phyloP scores from a whole-genome alignment of 1,139 yeast genomes.

The Diutina pseudorugosa region DNA sequence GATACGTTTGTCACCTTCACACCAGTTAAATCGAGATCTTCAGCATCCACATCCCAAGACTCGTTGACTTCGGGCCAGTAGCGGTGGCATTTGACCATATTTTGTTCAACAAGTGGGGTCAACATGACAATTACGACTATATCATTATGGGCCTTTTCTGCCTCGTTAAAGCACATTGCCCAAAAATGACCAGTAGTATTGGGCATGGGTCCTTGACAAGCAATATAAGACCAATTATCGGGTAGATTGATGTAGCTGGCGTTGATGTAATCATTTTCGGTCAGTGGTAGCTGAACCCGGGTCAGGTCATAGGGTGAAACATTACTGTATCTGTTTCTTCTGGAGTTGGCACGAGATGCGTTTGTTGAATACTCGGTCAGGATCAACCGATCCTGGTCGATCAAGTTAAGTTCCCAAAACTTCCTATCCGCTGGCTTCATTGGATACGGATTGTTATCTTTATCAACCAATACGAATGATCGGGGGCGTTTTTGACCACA shows the following conservation, averaged over 20 bases:
- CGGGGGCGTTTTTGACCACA: background rate
- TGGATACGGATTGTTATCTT: background rate
- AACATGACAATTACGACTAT: slow-evolving; percentile 68
- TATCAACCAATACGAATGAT: background rate
- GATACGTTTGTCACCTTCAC: slow-evolving; percentile 1
- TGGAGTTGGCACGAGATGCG: slow-evolving; percentile 8
- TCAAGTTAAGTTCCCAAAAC: background rate
- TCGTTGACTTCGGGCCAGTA: slow-evolving; percentile 52
- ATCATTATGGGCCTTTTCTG: slow-evolving; percentile 19
- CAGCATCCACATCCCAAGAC: slow-evolving; percentile 11
- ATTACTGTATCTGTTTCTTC: slow-evolving; percentile 28
- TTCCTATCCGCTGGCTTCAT: background rate
- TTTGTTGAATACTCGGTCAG: background rate
- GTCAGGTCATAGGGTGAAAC: slow-evolving; percentile 31
- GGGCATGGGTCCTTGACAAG: slow-evolving; percentile 50
- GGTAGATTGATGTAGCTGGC: slow-evolving; percentile 24
- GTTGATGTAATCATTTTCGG: slow-evolving; percentile 24
- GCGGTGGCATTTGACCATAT: slow-evolving; percentile 50
- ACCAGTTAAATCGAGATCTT: background rate
- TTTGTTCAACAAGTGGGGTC: slow-evolving; percentile 60
- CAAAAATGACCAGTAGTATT: slow-evolving; percentile 63
- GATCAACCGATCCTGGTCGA: background rate
- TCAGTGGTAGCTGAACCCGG: slow-evolving; percentile 17
- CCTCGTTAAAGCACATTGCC: slow-evolving; percentile 63
- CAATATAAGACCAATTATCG: slow-evolving; percentile 18